Evolutionary conservation across 257 asterid species (phyloP).

Genomic region (Solanum verrucosum): DNA sequence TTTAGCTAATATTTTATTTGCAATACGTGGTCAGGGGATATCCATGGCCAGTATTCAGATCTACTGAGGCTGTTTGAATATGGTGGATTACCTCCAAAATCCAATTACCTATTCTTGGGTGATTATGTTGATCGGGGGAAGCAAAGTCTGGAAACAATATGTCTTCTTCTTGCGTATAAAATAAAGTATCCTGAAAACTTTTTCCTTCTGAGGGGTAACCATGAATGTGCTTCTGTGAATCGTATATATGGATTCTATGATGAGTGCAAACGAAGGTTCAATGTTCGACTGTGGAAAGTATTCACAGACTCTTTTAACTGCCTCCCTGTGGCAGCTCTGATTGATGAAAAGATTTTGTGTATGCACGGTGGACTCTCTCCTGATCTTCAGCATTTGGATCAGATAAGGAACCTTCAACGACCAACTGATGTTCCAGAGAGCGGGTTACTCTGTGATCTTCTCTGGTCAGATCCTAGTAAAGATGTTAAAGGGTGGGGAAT

Average conservation of each 20-base stretch:
- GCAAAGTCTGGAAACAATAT: neutral
- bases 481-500: conserved; percentile 24
- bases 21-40: conserved; percentile 10
- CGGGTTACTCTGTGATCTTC: conserved; percentile 8
- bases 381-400: conserved; percentile 18
- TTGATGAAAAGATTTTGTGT: conserved; percentile 22
- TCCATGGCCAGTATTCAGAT: conserved; percentile 7
- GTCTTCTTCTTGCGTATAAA: neutral
- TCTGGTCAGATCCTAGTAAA: conserved; percentile 22
- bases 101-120: conserved; percentile 24
- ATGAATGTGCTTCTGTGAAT: conserved; percentile 3
- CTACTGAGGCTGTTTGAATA: conserved; percentile 22
- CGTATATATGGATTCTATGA: conserved; percentile 1
- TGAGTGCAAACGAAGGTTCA: conserved; percentile 3
- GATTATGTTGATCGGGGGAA: conserved; percentile 23
- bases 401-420: conserved; percentile 15
- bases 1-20: neutral
- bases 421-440: conserved; percentile 21
- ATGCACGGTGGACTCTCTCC: conserved; percentile 28
- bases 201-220: neutral
- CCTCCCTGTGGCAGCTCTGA: conserved; percentile 16
- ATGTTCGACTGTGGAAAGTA: conserved; percentile 1
- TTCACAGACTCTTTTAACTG: conserved; percentile 7
- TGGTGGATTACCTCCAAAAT: conserved; percentile 23
- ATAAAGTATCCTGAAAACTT: neutral